phyloP scores from a whole-genome alignment of 1,139 yeast genomes.

The Nadsonia starkeyi-henricii region DNA sequence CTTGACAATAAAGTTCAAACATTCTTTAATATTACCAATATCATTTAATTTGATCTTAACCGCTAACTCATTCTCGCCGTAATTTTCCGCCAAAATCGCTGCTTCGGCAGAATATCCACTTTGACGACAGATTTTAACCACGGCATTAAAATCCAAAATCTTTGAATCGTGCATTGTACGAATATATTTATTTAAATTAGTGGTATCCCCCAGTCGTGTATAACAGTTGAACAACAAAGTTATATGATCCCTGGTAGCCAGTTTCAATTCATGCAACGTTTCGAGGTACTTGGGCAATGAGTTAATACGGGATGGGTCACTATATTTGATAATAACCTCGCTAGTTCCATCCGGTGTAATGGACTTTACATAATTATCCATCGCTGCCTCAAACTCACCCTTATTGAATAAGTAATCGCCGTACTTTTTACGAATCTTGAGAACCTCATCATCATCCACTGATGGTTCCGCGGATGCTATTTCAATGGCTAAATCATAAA shows the following conservation, averaged over 20 bases:
- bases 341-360: constrained; percentile 41
- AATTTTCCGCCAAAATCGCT: constrained; percentile 51
- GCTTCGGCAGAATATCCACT: constrained; percentile 62
- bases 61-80: constrained; percentile 61
- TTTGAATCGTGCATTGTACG: constrained; percentile 21
- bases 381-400: constrained; percentile 54
- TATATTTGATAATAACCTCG: constrained; percentile 67
- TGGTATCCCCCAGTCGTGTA: constrained; percentile 57
- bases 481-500: constrained; percentile 60
- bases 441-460: constrained; percentile 28
- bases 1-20: constrained; percentile 55
- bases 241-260: constrained; percentile 64
- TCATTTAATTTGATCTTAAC: constrained; percentile 67
- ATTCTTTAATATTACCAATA: constrained; percentile 44
- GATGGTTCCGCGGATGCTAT: constrained; percentile 37
- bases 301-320: constrained; percentile 66
- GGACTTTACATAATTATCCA: constrained; percentile 50
- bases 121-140: constrained; percentile 64
- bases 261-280: constrained; percentile 36
- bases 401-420: constrained; percentile 61
- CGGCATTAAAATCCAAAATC: constrained; percentile 53
- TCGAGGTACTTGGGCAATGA: constrained; percentile 54
- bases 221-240: constrained; percentile 71
- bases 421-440: constrained; percentile 46
- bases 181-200: constrained; percentile 47